Evolutionary conservation across 345 rosid genomes (phyloP).

Genomic region (Populus ilicifolia): DNA sequence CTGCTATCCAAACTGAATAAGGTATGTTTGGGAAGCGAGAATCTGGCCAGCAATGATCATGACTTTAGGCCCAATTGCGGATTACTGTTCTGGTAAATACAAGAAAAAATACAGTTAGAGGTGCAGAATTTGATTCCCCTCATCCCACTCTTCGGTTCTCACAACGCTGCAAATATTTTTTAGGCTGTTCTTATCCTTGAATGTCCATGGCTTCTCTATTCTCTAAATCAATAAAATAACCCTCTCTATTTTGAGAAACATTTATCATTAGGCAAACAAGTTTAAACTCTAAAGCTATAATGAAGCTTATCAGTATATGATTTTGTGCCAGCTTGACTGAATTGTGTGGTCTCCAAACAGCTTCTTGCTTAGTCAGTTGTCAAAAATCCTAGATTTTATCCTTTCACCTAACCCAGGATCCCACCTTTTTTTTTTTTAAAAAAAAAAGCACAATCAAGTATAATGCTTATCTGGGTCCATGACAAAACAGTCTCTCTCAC

Average conservation of each 20-base stretch:
- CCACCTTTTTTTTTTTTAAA: constrained; percentile 12
- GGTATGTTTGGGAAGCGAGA: constrained; percentile 15
- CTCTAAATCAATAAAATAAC: neutral
- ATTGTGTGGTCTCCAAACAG: constrained; percentile 30
- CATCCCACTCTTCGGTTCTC: too few relatives aligned
- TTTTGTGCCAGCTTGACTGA: constrained; percentile 17
- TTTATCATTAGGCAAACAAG: neutral
- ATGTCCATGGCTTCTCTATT: neutral
- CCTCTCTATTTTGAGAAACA: constrained; percentile 4
- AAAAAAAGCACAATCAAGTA: constrained; percentile 25
- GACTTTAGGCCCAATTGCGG: constrained; percentile 20
- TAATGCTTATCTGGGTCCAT: constrained; percentile 19
- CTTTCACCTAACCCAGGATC: constrained; percentile 40
- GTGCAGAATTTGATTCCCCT: too few relatives aligned
- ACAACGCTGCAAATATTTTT: neutral
- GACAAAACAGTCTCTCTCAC: constrained; percentile 44
- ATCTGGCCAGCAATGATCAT: constrained; percentile 6
- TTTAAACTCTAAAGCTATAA: neutral
- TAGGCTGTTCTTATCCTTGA: neutral
- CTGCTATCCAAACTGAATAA: neutral
- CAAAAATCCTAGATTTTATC: constrained; percentile 21
- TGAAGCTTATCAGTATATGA: neutral
- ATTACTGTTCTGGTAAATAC: neutral
- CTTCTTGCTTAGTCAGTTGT: constrained; percentile 19
- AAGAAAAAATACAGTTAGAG: neutral